phyloP scores from a whole-genome alignment of 495 filamentous ascomycete genomes.

The Cairneyella variabilis region DNA sequence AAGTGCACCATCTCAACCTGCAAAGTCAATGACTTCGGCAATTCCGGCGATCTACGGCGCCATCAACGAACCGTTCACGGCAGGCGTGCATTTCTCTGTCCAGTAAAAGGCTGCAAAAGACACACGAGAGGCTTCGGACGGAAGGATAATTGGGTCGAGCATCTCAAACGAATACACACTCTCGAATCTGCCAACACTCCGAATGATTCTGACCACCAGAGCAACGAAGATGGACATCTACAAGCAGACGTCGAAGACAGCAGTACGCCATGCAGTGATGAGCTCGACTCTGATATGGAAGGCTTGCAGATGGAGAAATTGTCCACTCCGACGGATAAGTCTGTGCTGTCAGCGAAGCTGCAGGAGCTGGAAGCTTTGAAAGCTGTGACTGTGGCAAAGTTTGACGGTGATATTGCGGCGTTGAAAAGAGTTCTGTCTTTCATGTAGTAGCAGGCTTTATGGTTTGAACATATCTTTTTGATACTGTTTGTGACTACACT shows the following conservation, averaged over 20 bases:
- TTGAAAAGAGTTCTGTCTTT: conserved; percentile 6
- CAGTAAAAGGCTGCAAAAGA: not conserved
- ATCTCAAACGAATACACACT: conserved; percentile 3
- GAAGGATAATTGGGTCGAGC: conserved; percentile 1
- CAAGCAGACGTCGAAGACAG: not conserved
- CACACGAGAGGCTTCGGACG: conserved; percentile 1
- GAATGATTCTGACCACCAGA: not conserved
- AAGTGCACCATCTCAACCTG: conserved; percentile 2
- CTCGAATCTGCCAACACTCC: not conserved
- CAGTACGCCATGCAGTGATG: not conserved
- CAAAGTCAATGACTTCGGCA: conserved; percentile 10
- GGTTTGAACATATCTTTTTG: too few relatives aligned
- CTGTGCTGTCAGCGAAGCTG: conserved; percentile 18
- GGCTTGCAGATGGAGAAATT: not conserved
- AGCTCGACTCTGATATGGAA: not conserved
- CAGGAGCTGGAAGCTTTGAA: conserved; percentile 28
- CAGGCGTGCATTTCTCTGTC: not conserved
- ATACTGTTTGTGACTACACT: too few relatives aligned
- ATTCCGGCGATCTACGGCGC: conserved; percentile 8
- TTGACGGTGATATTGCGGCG: conserved; percentile 9
- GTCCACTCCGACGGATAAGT: not conserved
- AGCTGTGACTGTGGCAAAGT: not conserved
- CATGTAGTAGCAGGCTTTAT: too few relatives aligned
- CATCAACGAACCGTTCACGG: conserved; percentile 4
- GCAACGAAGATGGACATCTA: not conserved